Evolutionary conservation across 2,329 filamentous ascomycete genomes (phyloP), one percentile per base, ranked within the genome.

Genomic region (Cryphonectria naterciae): DNA sequence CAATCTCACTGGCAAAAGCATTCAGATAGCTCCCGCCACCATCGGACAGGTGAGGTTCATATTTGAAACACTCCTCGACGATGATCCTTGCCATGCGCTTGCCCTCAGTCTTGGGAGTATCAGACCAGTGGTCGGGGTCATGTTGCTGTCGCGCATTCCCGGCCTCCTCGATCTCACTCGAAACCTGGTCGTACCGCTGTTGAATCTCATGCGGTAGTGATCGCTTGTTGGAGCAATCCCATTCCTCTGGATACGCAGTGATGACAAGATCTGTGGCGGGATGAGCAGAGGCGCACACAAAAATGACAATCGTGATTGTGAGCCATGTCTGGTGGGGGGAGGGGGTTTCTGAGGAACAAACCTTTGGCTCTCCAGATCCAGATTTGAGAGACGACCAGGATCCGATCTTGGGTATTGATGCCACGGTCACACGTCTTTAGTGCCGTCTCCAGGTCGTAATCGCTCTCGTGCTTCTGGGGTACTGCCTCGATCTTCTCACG

Each of bases 11-110:
- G 19, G 62, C 62, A 49, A 65, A 65, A 7, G 37, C 37, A 49
- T 58, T 58, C 54, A 58, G 25, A 32, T 58, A 58, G 25, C 54
- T 58, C 54, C 62, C 41, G 10, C 37, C 62, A 19, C 62, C 62
- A 49, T 65, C 25, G 2, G 62, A 41, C 15, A 65, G 25, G 15
- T 32, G 41, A 8, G 25, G 37, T 28, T 65, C 62, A 17, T 22
- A 46, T 32, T 46, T 65, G 25, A 65, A n/a, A 46, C 37, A 65
- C 41, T 65, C 62, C 17, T 65, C 62, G 10, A 65, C 15, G 22
- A 65, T 65, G n/a, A 32, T 58, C 2, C 54, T 32, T 15, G 54
- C 54, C 25, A 58, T 58, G 11, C 52, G 52, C 52, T 17, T 56
- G n/a, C 52, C 52, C 52, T 56, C 52, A 17, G 52, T 28, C 11